These are phyloP conservation scores for Stereocaulon alpinum DNA, from an alignment of 495 filamentous ascomycete species.

Conservation along the genomic window DNA sequence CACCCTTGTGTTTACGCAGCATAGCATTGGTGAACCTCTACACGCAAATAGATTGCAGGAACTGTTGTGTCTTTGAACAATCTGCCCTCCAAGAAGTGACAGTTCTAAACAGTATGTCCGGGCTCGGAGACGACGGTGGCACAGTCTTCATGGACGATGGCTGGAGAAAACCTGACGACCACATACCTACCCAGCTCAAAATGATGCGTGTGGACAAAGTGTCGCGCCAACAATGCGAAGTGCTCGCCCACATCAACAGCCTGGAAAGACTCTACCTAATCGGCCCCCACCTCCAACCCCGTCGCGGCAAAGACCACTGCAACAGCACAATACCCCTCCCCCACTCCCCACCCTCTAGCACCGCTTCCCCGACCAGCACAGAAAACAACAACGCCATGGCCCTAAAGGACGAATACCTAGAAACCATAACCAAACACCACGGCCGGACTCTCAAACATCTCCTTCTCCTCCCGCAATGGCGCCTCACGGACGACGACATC, in stretches of 20 bases:
- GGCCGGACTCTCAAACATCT: slow-evolving; percentile 45
- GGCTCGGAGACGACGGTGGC: slow-evolving; percentile 27
- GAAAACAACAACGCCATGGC: slow-evolving; percentile 13
- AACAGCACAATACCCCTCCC: slow-evolving; percentile 1
- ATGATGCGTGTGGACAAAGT: slow-evolving; percentile 34
- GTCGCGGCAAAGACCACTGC: slow-evolving; percentile 9
- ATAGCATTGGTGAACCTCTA: slow-evolving; percentile 49
- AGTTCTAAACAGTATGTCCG: slow-evolving; percentile 38
- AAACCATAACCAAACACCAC: slow-evolving; percentile 37
- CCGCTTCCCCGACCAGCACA: slow-evolving; percentile 15
- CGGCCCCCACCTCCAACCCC: slow-evolving; percentile 26
- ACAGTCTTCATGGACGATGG: slow-evolving; percentile 47
- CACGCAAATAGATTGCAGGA: slow-evolving; percentile 38
- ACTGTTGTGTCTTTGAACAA: slow-evolving; percentile 34
- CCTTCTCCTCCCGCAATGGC: slow-evolving; percentile 47
- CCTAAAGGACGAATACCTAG: slow-evolving; percentile 37
- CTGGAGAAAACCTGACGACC: slow-evolving; percentile 32
- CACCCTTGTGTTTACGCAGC: slow-evolving; percentile 36
- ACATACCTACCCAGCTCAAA: slow-evolving; percentile 27
- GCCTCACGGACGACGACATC: slow-evolving; percentile 38
- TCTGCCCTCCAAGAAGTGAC: slow-evolving; percentile 40
- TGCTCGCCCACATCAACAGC: slow-evolving; percentile 30
- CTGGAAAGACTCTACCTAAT: slow-evolving; percentile 40
- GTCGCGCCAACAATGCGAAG: slow-evolving; percentile 33
- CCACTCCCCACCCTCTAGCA: slow-evolving; percentile 18